These are phyloP conservation scores for Phytophthora pluvialis DNA, from an alignment of 352 stramenopile species.

Conservation along the genomic window DNA sequence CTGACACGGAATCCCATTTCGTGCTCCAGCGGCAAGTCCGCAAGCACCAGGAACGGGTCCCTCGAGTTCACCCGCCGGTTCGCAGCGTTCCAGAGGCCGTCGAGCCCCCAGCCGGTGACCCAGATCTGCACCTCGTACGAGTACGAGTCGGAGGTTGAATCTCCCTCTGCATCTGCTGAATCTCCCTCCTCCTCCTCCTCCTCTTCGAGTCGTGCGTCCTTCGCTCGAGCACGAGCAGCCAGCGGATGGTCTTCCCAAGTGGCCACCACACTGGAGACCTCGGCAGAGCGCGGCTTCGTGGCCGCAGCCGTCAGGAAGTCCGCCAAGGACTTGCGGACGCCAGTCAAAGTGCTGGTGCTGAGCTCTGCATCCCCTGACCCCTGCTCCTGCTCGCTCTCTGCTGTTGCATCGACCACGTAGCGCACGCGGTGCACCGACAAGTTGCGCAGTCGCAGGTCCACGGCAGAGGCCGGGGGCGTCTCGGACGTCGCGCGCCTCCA, in stretches of 20 bases:
- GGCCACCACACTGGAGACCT: conserved; percentile 61
- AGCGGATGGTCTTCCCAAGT: conserved; percentile 73
- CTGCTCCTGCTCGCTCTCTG: not conserved
- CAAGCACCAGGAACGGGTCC: conserved; percentile 66
- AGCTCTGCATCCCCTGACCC: not conserved
- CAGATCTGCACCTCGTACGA: conserved; percentile 77
- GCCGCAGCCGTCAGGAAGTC: conserved; percentile 27
- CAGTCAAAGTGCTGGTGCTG: not conserved
- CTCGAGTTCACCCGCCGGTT: conserved; percentile 53
- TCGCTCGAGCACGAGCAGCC: conserved; percentile 22
- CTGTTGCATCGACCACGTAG: conserved; percentile 37
- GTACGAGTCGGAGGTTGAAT: conserved; percentile 20
- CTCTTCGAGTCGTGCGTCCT: conserved; percentile 25
- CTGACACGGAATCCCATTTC: conserved; percentile 67
- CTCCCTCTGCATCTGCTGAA: conserved; percentile 2
- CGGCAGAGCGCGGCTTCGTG: conserved; percentile 14
- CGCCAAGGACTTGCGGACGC: conserved; percentile 6
- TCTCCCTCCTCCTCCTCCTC: not conserved
- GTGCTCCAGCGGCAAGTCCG: conserved; percentile 56
- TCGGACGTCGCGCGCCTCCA: conserved; percentile 14
- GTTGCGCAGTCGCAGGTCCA: conserved; percentile 59
- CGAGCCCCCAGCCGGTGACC: conserved; percentile 68
- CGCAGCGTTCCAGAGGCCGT: conserved; percentile 63
- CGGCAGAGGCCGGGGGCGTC: not conserved
- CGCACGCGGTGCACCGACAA: conserved; percentile 68